Evolutionary conservation across 768 basidiomycete genomes (phyloP).

Genomic region (Trametopsis cervina): DNA sequence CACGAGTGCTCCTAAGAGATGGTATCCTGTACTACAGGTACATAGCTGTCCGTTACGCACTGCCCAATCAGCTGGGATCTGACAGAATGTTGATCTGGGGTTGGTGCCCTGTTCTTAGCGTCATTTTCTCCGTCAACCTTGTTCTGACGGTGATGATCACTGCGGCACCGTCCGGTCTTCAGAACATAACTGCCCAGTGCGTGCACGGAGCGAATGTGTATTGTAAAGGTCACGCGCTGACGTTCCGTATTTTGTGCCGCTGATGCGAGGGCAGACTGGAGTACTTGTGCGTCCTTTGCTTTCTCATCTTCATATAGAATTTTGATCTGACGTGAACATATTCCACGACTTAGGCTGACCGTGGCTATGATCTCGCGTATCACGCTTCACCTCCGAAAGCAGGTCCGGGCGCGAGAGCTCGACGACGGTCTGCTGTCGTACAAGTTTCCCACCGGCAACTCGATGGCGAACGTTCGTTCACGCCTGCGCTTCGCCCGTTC

Average conservation of each 20-base stretch:
- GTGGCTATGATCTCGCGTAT: conserved; percentile 68
- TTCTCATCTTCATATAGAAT: too few relatives aligned
- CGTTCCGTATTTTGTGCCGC: too few relatives aligned
- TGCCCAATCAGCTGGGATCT: too few relatives aligned
- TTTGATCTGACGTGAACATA: too few relatives aligned
- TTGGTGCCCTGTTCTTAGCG: conserved; percentile 17
- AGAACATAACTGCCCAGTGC: conserved; percentile 33
- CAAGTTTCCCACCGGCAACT: background rate
- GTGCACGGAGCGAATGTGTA: too few relatives aligned
- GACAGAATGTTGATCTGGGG: background rate
- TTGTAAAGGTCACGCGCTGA: too few relatives aligned
- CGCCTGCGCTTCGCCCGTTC: conserved; percentile 10
- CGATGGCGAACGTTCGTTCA: background rate
- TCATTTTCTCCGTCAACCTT: conserved; percentile 33
- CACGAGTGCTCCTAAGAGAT: conserved; percentile 24
- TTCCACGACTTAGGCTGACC: conserved; percentile 19
- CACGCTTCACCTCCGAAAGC: conserved; percentile 50
- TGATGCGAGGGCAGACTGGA: conserved; percentile 24
- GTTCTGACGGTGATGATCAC: conserved; percentile 33
- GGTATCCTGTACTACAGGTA: conserved; percentile 32
- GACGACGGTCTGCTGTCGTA: background rate
- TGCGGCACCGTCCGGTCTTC: conserved; percentile 21
- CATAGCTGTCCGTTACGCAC: background rate
- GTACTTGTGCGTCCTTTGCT: conserved; percentile 31
- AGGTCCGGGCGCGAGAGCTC: conserved; percentile 7